These are phyloP conservation scores for Yamadazyma atmosphaerica DNA, from an alignment of 1,139 yeast genomes.

Conservation along the genomic window DNA sequence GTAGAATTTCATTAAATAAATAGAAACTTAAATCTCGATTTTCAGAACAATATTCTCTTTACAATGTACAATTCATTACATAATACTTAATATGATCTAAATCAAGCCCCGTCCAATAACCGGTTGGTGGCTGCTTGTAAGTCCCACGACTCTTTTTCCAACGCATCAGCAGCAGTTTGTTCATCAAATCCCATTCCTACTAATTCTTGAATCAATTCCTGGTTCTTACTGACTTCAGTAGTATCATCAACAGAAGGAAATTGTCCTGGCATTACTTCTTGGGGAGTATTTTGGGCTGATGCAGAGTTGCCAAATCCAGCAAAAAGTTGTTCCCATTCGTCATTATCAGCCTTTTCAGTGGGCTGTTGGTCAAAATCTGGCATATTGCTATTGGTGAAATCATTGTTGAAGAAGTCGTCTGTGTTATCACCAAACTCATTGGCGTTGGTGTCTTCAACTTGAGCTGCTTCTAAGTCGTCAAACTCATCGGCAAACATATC, in stretches of 20 bases:
- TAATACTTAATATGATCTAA: not conserved
- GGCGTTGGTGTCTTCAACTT: conserved; percentile 32
- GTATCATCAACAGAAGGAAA: conserved; percentile 5
- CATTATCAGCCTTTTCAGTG: conserved; percentile 36
- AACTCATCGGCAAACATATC: conserved; percentile 42
- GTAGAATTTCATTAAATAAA: too few species aligned
- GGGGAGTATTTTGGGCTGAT: conserved; percentile 17
- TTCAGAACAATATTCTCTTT: too few species aligned
- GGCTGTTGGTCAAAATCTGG: conserved; percentile 26
- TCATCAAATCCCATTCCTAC: conserved; percentile 87
- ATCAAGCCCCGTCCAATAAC: conserved; percentile 67
- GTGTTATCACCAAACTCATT: conserved; percentile 21
- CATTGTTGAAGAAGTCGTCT: conserved; percentile 32
- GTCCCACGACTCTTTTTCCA: conserved; percentile 69
- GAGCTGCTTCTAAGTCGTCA: conserved; percentile 44
- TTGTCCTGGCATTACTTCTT: conserved; percentile 6
- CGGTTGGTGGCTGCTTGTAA: conserved; percentile 83
- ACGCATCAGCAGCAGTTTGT: conserved; percentile 64
- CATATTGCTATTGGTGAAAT: conserved; percentile 39
- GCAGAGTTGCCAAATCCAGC: conserved; percentile 79
- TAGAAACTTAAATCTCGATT: too few species aligned
- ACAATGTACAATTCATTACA: not conserved
- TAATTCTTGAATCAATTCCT: conserved; percentile 59
- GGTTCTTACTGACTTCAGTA: conserved; percentile 9
- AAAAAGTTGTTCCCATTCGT: conserved; percentile 94